Percentiles rank a stretch among this genome's conserved stretches.
Conservation (phyloP, 805 yeast species). For the Metschnikowia similis region DNA sequence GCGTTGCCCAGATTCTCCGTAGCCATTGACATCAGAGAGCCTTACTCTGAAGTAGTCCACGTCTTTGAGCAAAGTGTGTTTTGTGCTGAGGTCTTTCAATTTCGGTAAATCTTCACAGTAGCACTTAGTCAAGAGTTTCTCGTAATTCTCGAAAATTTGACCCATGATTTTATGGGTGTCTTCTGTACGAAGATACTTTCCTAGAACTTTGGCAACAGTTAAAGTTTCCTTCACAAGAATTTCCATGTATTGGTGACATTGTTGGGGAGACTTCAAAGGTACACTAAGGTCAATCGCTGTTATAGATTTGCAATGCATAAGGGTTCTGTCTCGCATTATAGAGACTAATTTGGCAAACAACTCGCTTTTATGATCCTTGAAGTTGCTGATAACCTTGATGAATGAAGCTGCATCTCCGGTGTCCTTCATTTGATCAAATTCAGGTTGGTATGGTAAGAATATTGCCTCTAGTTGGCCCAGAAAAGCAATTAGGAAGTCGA, state of each 20-base stretch:
- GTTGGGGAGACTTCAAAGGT: constrained; percentile 38
- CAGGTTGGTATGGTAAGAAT: constrained; percentile 6
- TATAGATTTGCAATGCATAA: constrained; percentile 47
- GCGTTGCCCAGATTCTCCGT: constrained; percentile 58
- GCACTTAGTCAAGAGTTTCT: constrained; percentile 47
- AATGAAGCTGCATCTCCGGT: constrained; percentile 26
- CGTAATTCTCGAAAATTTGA: constrained; percentile 55
- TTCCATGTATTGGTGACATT: constrained; percentile 62
- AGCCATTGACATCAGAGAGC: constrained; percentile 53
- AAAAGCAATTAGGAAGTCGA: constrained; percentile 43
- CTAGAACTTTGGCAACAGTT: constrained; percentile 58
- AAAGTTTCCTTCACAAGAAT: constrained; percentile 60
- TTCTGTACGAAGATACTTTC: constrained; percentile 50
- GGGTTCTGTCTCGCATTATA: constrained; percentile 63
- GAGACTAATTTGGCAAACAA: constrained; percentile 61
- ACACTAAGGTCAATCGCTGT: constrained; percentile 48
- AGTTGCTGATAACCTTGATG: constrained; percentile 31
- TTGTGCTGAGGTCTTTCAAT: constrained; percentile 48
- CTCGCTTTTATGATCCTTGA: constrained; percentile 60
- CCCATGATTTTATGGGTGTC: constrained; percentile 44
- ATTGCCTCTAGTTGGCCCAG: constrained; percentile 26
- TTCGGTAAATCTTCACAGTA: constrained; percentile 45
- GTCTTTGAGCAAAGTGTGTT: constrained; percentile 54
- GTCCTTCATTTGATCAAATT: constrained; percentile 3
- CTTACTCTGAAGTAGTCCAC: constrained; percentile 62